phyloP scores from a whole-genome alignment of 2,329 filamentous ascomycete species.

The Sporothrix pallida region DNA sequence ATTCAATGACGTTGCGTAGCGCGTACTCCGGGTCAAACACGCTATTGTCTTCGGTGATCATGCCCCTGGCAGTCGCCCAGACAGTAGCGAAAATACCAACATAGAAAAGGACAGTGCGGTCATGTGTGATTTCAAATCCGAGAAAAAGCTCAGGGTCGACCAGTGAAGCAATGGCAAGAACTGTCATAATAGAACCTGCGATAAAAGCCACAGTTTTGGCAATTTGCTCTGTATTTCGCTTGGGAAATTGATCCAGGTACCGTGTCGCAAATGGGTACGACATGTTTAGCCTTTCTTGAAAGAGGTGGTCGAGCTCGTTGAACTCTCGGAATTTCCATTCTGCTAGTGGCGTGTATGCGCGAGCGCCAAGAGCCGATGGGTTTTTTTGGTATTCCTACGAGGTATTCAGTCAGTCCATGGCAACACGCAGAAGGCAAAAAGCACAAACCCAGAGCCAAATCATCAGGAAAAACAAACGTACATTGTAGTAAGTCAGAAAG shows the following conservation, averaged over 20 bases:
- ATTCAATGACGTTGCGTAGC: conserved; percentile 85
- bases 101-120: conserved; percentile 89
- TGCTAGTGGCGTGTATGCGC: conserved; percentile 89
- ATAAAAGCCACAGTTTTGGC: conserved; percentile 87
- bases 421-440: neutral
- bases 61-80: conserved; percentile 81
- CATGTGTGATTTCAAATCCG: conserved; percentile 86
- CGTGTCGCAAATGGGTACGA: conserved; percentile 90
- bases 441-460: no score
- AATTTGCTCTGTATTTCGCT: conserved; percentile 86
- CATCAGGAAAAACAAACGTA: no score
- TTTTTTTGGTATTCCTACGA: conserved; percentile 90
- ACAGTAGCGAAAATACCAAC: conserved; percentile 80
- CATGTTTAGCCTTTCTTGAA: conserved; percentile 88
- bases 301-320: conserved; percentile 93
- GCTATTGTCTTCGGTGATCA: conserved; percentile 83
- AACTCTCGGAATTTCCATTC: conserved; percentile 99
- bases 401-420: conserved; percentile 36
- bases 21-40: conserved; percentile 94
- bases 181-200: conserved; percentile 81
- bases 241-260: conserved; percentile 95
- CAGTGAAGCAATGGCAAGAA: conserved; percentile 83
- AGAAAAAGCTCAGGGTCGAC: conserved; percentile 90
- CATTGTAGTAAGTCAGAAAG: conserved; percentile 93
- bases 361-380: conserved; percentile 81